These are phyloP conservation scores for Linnemannia hyalina DNA, from an alignment of 192 early-diverging fungal species.

Conservation along the genomic window DNA sequence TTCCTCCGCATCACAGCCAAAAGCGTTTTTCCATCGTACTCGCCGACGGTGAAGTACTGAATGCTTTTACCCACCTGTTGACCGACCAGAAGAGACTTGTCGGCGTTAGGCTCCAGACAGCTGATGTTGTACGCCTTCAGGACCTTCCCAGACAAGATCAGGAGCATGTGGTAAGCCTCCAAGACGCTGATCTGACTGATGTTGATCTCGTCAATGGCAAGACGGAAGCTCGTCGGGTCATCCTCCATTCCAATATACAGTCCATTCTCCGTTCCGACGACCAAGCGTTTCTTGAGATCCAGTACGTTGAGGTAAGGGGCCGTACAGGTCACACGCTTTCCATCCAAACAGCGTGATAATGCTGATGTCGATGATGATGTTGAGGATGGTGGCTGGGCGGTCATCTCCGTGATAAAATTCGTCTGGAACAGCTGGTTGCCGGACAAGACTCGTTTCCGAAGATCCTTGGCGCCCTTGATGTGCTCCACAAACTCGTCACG, in stretches of 20 bases:
- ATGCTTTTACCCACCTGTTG: conserved; percentile 29
- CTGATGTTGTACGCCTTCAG: conserved; percentile 39
- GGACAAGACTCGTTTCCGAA: conserved; percentile 16
- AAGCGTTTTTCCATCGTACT: conserved; percentile 41
- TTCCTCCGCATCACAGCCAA: conserved; percentile 38
- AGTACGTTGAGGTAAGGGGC: conserved; percentile 50
- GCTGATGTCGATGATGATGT: neutral
- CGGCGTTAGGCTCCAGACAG: conserved; percentile 35
- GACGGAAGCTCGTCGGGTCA: conserved; percentile 25
- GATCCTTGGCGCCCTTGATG: conserved; percentile 1
- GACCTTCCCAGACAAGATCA: conserved; percentile 72
- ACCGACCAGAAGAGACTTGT: conserved; percentile 27
- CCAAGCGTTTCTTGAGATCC: conserved; percentile 71
- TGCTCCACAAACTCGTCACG: conserved; percentile 26
- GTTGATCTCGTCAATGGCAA: conserved; percentile 64
- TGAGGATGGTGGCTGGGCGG: neutral
- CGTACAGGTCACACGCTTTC: conserved; percentile 26
- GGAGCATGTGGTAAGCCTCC: conserved; percentile 78
- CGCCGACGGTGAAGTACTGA: conserved; percentile 57
- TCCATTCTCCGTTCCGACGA: conserved; percentile 88
- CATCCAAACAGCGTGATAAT: conserved; percentile 11
- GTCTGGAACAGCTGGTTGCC: conserved; percentile 17
- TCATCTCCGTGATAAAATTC: conserved; percentile 24
- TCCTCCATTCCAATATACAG: conserved; percentile 78
- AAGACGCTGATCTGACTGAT: conserved; percentile 87